These are phyloP conservation scores for Hypocrella siamensis DNA, from an alignment of 2,329 filamentous ascomycete species.

Conservation along the genomic window DNA sequence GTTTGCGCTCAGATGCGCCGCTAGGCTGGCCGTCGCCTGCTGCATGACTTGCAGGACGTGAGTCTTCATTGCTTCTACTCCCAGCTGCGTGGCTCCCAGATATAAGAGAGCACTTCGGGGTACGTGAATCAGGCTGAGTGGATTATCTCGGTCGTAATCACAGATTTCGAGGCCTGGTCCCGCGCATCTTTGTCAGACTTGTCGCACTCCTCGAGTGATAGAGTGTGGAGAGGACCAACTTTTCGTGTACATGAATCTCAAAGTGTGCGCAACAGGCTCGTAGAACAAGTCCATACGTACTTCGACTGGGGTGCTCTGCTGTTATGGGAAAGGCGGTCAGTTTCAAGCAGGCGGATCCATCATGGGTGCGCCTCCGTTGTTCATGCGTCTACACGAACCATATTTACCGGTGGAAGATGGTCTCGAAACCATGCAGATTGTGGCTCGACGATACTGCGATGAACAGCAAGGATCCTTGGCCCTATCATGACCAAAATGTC, in stretches of 20 bases:
- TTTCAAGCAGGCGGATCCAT: no score
- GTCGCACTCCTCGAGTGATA: background rate
- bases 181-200: background rate
- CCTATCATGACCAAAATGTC: slow-evolving; percentile 15
- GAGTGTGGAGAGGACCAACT: slow-evolving; percentile 14
- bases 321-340: background rate
- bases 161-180: slow-evolving; percentile 6
- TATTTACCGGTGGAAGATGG: slow-evolving; percentile 13
- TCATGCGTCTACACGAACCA: slow-evolving; percentile 9
- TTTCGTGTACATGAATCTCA: slow-evolving; percentile 19
- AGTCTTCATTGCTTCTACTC: slow-evolving; percentile 11
- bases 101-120: slow-evolving; percentile 18
- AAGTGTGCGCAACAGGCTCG: slow-evolving; percentile 13
- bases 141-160: slow-evolving; percentile 8
- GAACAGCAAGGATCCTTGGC: slow-evolving; percentile 11
- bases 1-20: slow-evolving; percentile 6
- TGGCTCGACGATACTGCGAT: slow-evolving; percentile 17
- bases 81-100: slow-evolving; percentile 13
- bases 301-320: slow-evolving; percentile 14
- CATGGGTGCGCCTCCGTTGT: no score
- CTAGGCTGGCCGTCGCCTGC: slow-evolving; percentile 10
- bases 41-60: slow-evolving; percentile 13
- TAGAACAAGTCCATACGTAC: slow-evolving; percentile 10
- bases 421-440: slow-evolving; percentile 19
- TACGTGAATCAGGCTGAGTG: slow-evolving; percentile 14